Percentiles rank a stretch among this genome's conserved stretches.
phyloP scores from a whole-genome alignment of 2,329 filamentous ascomycete species.

The Pseudogymnoascus sp. region DNA sequence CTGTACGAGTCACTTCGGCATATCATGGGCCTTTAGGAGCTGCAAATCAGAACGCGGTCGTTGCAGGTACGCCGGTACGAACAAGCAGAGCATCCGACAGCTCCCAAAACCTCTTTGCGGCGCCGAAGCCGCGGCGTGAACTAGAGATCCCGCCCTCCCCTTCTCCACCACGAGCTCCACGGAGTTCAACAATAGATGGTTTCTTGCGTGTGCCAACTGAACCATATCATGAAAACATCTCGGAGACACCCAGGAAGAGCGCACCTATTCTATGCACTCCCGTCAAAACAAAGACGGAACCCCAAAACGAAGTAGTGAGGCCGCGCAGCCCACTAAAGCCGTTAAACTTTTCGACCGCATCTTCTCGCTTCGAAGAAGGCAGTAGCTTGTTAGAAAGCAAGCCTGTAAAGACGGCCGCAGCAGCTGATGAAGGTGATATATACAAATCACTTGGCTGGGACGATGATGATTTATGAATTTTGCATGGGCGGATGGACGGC shows the following conservation, averaged over 20 bases:
- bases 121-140: not conserved
- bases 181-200: conserved; percentile 1
- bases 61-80: not conserved
- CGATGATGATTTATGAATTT: conserved; percentile 12
- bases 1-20: not conserved
- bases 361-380: not conserved
- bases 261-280: conserved; percentile 8
- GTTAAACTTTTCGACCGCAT: conserved; percentile 21
- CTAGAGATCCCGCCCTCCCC: not conserved
- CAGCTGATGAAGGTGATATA: conserved; percentile 8
- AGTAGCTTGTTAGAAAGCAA: not conserved
- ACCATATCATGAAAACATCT: conserved; percentile 15
- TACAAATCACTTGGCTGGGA: conserved; percentile 12
- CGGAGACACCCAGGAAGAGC: conserved; percentile 24
- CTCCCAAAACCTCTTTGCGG: not conserved
- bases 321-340: conserved; percentile 7
- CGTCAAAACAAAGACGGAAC: conserved; percentile 10
- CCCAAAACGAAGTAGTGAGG: conserved; percentile 12
- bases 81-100: not conserved
- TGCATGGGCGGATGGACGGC: not conserved
- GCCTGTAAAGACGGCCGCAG: not conserved
- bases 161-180: not conserved
- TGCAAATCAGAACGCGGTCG: not conserved
- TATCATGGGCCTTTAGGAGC: not conserved
- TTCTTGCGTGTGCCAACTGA: not conserved